A percentile compares a stretch with the other conserved stretches of the same genome.
Evolutionary conservation across 495 filamentous ascomycete species (phyloP).

Genomic region (Bacidia rubella): DNA sequence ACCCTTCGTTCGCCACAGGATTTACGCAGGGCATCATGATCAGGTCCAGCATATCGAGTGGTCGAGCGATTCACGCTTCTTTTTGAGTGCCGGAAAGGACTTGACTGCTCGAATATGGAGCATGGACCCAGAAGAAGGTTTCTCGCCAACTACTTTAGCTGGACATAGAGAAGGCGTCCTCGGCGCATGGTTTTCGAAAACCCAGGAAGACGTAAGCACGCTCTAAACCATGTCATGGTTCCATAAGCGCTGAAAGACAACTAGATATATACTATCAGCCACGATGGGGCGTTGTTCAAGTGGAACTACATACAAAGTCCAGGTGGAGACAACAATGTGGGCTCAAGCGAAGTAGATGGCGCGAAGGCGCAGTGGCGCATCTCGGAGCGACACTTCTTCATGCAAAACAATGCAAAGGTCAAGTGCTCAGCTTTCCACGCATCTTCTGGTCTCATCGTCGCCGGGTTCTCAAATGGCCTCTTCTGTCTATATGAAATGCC

Average conservation of each 20-base stretch:
- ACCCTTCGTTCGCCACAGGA: constrained; percentile 78
- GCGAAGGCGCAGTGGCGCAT: constrained; percentile 69
- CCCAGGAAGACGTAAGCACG: constrained; percentile 59
- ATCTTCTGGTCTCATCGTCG: constrained; percentile 72
- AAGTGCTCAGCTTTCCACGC: constrained; percentile 81
- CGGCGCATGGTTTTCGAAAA: constrained; percentile 81
- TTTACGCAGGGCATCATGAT: constrained; percentile 81
- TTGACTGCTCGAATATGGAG: constrained; percentile 92
- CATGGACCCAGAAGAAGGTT: constrained; percentile 70
- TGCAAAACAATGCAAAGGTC: constrained; percentile 77
- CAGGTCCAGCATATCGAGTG: constrained; percentile 73
- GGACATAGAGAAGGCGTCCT: constrained; percentile 80
- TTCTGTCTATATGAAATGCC: constrained; percentile 92
- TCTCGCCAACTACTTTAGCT: constrained; percentile 74
- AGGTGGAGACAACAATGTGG: constrained; percentile 34
- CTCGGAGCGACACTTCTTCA: constrained; percentile 73
- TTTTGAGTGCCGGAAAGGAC: constrained; percentile 82
- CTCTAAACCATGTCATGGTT: constrained; percentile 14
- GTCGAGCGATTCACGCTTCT: constrained; percentile 90
- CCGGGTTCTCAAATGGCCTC: constrained; percentile 86
- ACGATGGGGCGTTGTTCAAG: constrained; percentile 52
- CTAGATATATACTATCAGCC: constrained; percentile 60
- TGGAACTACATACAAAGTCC: constrained; percentile 46
- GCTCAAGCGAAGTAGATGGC: constrained; percentile 45
- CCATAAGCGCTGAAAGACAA: constrained; percentile 42